Percentiles rank a stretch among this genome's conserved stretches.
These are phyloP conservation scores for Sabuloglossum arenarium DNA, from an alignment of 495 filamentous ascomycete species.

Conservation along the genomic window DNA sequence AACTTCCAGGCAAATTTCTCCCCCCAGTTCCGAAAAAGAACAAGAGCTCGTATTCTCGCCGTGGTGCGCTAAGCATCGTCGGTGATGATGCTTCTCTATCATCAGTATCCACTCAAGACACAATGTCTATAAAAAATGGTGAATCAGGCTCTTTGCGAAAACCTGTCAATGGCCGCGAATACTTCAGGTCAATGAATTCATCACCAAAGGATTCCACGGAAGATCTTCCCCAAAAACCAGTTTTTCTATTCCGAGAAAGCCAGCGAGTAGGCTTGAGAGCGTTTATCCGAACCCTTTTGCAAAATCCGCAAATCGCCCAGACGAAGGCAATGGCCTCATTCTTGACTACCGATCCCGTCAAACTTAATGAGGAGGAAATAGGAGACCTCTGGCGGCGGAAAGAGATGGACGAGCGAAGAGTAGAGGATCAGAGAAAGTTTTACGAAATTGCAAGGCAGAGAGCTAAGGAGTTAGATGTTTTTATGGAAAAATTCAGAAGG, in stretches of 20 bases:
- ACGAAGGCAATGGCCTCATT: constrained; percentile 71
- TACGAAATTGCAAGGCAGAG: constrained; percentile 87
- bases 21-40: constrained; percentile 81
- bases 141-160: constrained; percentile 17
- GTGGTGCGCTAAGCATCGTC: constrained; percentile 28
- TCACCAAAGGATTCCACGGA: constrained; percentile 21
- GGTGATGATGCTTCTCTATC: constrained; percentile 51
- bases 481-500: constrained; percentile 75
- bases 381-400: constrained; percentile 62
- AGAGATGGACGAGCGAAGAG: constrained; percentile 62
- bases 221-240: constrained; percentile 15
- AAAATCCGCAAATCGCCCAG: constrained; percentile 62
- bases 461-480: constrained; percentile 81
- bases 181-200: constrained; percentile 15
- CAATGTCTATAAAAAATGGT: constrained; percentile 14
- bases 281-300: constrained; percentile 63
- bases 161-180: constrained; percentile 11
- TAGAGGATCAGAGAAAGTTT: constrained; percentile 82
- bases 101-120: constrained; percentile 44
- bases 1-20: constrained; percentile 80
- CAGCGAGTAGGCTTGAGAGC: constrained; percentile 84
- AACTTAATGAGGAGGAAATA: constrained; percentile 58
- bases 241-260: constrained; percentile 64
- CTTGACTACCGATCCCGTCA: constrained; percentile 44
- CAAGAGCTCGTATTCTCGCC: constrained; percentile 41